These are phyloP conservation scores for Leccinum angustisporum DNA, from an alignment of 1,284 basidiomycete genomes.

Conservation along the genomic window DNA sequence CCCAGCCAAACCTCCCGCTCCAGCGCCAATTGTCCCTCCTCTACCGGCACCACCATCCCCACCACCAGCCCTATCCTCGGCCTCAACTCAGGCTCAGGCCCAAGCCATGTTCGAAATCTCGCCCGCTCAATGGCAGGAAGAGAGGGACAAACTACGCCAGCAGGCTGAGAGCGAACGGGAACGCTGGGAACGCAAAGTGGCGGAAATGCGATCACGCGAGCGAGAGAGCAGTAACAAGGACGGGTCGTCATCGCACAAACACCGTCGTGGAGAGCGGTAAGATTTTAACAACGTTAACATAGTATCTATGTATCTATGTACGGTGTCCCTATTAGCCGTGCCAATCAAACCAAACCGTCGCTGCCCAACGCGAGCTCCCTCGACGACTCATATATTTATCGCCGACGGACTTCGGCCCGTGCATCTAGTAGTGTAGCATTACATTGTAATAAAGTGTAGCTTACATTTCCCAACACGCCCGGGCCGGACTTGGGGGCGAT, in stretches of 20 bases:
- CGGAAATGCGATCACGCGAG: slow-evolving; percentile 16
- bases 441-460: too few relatives aligned
- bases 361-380: too few relatives aligned
- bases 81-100: neutral
- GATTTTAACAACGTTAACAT: too few relatives aligned
- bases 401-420: too few relatives aligned
- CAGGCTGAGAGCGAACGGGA: slow-evolving; percentile 21
- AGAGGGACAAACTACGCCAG: slow-evolving; percentile 7
- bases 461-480: too few relatives aligned
- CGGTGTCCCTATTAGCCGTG: too few relatives aligned
- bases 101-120: neutral
- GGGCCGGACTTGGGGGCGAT: too few relatives aligned
- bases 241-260: slow-evolving; percentile 12
- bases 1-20: neutral
- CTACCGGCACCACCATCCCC: neutral
- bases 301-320: too few relatives aligned
- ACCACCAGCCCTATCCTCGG: neutral
- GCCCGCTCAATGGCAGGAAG: slow-evolving; percentile 14
- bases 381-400: too few relatives aligned
- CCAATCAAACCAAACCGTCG: too few relatives aligned
- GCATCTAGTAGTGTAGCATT: too few relatives aligned
- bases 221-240: slow-evolving; percentile 16
- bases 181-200: slow-evolving; percentile 21
- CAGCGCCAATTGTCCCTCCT: neutral
- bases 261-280: slow-evolving; percentile 21